Conservation (phyloP, 345 rosid species). For the Ricinus communis region DNA sequence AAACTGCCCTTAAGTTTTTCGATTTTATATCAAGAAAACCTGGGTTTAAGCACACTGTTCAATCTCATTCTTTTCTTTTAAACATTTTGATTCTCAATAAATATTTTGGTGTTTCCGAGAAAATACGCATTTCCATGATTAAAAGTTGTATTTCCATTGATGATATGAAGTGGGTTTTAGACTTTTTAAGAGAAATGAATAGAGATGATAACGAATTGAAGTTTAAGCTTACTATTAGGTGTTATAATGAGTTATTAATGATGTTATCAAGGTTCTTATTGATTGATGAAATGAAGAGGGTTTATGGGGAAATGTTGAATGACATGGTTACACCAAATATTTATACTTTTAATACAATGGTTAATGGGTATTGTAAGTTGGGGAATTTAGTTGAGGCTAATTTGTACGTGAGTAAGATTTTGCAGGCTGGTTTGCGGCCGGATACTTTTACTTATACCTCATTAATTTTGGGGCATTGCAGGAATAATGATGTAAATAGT, state of each 20-base stretch:
- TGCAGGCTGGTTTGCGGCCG: slow-evolving; percentile 57
- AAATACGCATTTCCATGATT: slow-evolving; percentile 49
- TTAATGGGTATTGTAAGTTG: slow-evolving; percentile 63
- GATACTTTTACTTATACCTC: slow-evolving; percentile 76
- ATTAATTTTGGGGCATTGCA: slow-evolving; percentile 75
- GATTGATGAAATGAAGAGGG: slow-evolving; percentile 62
- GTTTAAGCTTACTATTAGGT: slow-evolving; percentile 49
- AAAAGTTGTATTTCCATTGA: slow-evolving; percentile 42
- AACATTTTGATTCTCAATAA: slow-evolving; percentile 40
- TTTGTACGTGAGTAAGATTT: slow-evolving; percentile 54
- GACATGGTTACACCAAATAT: slow-evolving; percentile 52
- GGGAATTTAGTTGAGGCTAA: slow-evolving; percentile 64
- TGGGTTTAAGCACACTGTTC: slow-evolving; percentile 49
- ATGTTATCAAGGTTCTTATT: slow-evolving; percentile 46
- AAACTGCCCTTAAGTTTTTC: slow-evolving; percentile 52
- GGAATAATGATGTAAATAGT: slow-evolving; percentile 61
- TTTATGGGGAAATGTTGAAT: slow-evolving; percentile 50
- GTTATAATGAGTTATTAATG: slow-evolving; percentile 62
- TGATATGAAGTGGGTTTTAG: slow-evolving; percentile 42
- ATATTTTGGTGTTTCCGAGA: slow-evolving; percentile 40
- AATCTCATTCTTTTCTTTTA: slow-evolving; percentile 48
- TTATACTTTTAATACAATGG: slow-evolving; percentile 67
- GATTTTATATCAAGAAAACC: slow-evolving; percentile 45
- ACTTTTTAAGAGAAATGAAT: slow-evolving; percentile 43
- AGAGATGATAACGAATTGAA: slow-evolving; percentile 32